Conservation (phyloP, 140 eudicot species). For the Flaveria floridana region DNA sequence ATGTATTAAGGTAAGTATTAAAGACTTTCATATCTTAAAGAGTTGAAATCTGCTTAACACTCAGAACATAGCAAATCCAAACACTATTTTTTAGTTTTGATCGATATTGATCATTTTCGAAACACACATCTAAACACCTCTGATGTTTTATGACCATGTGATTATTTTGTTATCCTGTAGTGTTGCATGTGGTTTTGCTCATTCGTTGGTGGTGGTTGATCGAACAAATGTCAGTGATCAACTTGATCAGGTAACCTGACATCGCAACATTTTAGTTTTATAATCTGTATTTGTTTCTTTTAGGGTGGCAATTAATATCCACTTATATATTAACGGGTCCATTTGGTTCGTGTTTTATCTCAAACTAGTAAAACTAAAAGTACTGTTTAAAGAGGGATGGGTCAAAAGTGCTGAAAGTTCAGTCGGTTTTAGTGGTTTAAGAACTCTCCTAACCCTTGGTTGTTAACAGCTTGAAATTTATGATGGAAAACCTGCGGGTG, state of each 20-base stretch:
- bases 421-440: neutral
- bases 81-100: neutral
- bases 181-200: constrained; percentile 96
- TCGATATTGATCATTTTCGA: neutral
- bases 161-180: constrained; percentile 31
- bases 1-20: constrained; percentile 4
- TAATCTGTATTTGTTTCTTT: neutral
- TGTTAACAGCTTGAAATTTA: constrained; percentile 74
- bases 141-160: neutral
- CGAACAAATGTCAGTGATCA: constrained; percentile 58
- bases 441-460: neutral
- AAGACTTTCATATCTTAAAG: neutral
- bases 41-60: neutral
- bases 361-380: neutral
- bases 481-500: constrained; percentile 77
- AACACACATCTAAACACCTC: neutral
- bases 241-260: constrained; percentile 71
- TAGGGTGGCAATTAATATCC: neutral
- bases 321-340: neutral
- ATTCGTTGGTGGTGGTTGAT: constrained; percentile 85
- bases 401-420: neutral
- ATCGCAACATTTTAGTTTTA: constrained; percentile 2
- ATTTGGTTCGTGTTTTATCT: neutral
- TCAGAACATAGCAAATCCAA: neutral
- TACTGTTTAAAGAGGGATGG: neutral